phyloP scores from a whole-genome alignment of 2,329 filamentous ascomycete genomes.

The Pochonia chlamydosporia region DNA sequence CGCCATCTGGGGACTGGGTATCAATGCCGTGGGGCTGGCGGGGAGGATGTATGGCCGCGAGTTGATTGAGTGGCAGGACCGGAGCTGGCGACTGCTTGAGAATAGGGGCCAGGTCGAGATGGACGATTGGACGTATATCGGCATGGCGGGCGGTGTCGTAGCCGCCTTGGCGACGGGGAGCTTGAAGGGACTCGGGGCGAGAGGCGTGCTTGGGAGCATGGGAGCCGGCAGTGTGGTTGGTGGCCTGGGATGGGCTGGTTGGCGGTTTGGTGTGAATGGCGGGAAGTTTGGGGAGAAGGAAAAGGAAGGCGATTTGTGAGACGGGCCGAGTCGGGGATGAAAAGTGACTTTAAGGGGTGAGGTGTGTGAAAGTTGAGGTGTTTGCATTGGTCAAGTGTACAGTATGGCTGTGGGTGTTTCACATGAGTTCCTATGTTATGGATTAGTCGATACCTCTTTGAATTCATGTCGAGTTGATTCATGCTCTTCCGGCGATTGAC shows the following conservation, averaged over 20 bases:
- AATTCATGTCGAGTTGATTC: too few relatives aligned
- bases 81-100: conserved; percentile 55
- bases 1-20: conserved; percentile 35
- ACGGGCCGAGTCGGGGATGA: too few relatives aligned
- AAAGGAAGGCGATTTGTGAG: conserved; percentile 10
- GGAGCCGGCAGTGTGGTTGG: conserved; percentile 45
- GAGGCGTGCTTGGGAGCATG: conserved; percentile 35
- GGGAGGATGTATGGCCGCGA: conserved; percentile 49
- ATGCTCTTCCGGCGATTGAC: too few relatives aligned
- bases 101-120: conserved; percentile 50
- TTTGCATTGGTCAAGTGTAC: too few relatives aligned
- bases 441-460: too few relatives aligned
- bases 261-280: conserved; percentile 42
- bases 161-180: conserved; percentile 24
- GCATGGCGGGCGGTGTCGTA: conserved; percentile 30
- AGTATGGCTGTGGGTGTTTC: not conserved
- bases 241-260: conserved; percentile 41
- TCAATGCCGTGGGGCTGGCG: conserved; percentile 37
- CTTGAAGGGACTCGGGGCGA: conserved; percentile 27
- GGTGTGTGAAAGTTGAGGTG: too few relatives aligned
- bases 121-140: conserved; percentile 49
- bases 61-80: conserved; percentile 59
- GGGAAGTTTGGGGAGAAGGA: conserved; percentile 30
- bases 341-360: too few relatives aligned
- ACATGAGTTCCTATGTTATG: too few relatives aligned